phyloP scores from a whole-genome alignment of 2,329 filamentous ascomycete genomes.

The Xylariales sp. region DNA sequence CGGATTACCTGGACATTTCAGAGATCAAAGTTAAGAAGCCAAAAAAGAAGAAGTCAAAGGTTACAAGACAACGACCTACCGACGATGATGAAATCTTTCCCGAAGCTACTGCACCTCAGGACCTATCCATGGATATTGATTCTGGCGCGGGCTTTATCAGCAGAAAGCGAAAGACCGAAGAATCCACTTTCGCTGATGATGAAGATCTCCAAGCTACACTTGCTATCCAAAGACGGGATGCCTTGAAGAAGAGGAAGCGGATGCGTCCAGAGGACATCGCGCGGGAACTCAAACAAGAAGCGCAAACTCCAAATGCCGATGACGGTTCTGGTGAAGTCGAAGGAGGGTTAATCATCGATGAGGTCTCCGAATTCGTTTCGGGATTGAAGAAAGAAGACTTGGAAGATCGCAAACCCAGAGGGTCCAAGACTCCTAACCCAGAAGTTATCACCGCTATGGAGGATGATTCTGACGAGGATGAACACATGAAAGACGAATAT shows the following conservation, averaged over 20 bases:
- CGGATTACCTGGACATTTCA: slow-evolving; percentile 83
- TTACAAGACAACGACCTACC: slow-evolving; percentile 64
- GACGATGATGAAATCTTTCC: slow-evolving; percentile 60
- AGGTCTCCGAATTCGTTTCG: slow-evolving; percentile 91
- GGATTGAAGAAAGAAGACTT: slow-evolving; percentile 66
- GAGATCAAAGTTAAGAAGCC: slow-evolving; percentile 92
- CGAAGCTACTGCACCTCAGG: slow-evolving; percentile 30
- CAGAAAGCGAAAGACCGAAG: slow-evolving; percentile 62
- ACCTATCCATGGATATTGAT: slow-evolving; percentile 73
- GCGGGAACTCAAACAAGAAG: slow-evolving; percentile 67
- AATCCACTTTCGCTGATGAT: slow-evolving; percentile 77
- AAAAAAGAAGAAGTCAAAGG: slow-evolving; percentile 84
- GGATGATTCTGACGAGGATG: slow-evolving; percentile 39
- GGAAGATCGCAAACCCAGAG: slow-evolving; percentile 50
- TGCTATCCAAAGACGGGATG: slow-evolving; percentile 74
- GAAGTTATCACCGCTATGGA: slow-evolving; percentile 40
- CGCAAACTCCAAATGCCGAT: slow-evolving; percentile 44
- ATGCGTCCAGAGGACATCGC: slow-evolving; percentile 82
- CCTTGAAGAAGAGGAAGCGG: slow-evolving; percentile 89
- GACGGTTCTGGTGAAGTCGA: slow-evolving; percentile 36
- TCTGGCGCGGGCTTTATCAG: slow-evolving; percentile 35
- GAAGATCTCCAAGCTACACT: slow-evolving; percentile 87
- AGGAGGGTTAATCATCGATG: slow-evolving; percentile 77
- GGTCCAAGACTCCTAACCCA: slow-evolving; percentile 30
- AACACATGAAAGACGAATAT: slow-evolving; percentile 42